Conservation (phyloP, 2,329 filamentous ascomycete species). For the Dactylellina cionopaga region DNA sequence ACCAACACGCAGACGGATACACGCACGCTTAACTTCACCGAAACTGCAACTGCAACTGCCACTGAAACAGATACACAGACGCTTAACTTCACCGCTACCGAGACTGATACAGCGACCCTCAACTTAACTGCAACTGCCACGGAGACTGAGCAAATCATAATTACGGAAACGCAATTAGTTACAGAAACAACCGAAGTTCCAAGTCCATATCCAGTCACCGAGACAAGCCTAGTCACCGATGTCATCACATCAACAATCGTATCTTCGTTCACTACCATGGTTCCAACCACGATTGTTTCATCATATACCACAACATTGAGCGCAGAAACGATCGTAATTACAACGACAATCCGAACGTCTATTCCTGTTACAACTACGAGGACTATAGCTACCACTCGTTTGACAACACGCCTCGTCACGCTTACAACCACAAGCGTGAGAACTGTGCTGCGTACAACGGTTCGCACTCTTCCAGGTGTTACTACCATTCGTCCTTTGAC, state of each 20-base stretch:
- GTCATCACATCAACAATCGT: constrained; percentile 24
- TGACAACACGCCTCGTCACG: constrained; percentile 11
- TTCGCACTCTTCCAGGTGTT: constrained; percentile 25
- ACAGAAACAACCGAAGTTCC: constrained; percentile 37
- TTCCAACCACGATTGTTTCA: constrained; percentile 47
- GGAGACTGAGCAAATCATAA: constrained; percentile 12
- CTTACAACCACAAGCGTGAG: constrained; percentile 20
- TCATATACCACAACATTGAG: constrained; percentile 39
- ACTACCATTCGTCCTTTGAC: constrained; percentile 26
- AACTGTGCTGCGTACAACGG: constrained; percentile 28
- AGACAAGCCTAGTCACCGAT: constrained; percentile 38
- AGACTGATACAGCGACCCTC: constrained; percentile 11
- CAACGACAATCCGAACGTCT: constrained; percentile 25
- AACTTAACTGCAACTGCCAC: constrained; percentile 11
- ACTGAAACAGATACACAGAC: constrained; percentile 8
- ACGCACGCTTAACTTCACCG: constrained; percentile 1
- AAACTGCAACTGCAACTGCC: constrained; percentile 11
- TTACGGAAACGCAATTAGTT: constrained; percentile 41
- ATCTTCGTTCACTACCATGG: constrained; percentile 29
- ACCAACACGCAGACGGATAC: constrained; percentile 21
- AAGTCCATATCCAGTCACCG: constrained; percentile 40
- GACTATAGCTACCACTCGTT: constrained; percentile 8
- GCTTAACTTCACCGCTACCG: neutral
- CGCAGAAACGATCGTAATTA: constrained; percentile 11
- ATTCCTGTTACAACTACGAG: constrained; percentile 27